These are phyloP conservation scores for Sporothrix pseudoabietina DNA, from an alignment of 2,329 filamentous ascomycete genomes.

Conservation along the genomic window DNA sequence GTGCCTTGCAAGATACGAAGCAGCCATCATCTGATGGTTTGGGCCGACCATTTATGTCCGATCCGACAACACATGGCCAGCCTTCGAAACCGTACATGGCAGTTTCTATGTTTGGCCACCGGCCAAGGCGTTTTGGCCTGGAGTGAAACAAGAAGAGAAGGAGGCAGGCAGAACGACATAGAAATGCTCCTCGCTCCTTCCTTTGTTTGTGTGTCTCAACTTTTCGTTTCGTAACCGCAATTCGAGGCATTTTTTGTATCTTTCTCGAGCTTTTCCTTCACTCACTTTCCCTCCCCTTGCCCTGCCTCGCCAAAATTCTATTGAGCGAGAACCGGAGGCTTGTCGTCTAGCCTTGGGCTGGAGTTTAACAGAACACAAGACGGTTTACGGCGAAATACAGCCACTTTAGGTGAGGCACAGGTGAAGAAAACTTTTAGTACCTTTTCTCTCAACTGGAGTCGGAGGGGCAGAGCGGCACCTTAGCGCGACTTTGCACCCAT, in stretches of 20 bases:
- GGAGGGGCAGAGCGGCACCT: slow-evolving; percentile 21
- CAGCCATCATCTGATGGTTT: not conserved
- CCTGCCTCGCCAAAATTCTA: not conserved
- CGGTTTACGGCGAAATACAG: slow-evolving; percentile 15
- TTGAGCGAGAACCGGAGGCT: slow-evolving; percentile 29
- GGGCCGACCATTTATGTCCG: not conserved
- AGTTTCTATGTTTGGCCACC: not conserved
- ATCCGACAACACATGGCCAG: not conserved
- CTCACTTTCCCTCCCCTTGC: not conserved
- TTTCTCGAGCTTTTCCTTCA: not conserved
- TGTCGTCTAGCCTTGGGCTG: not conserved
- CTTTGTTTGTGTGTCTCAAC: slow-evolving; percentile 6
- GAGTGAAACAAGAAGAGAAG: slow-evolving; percentile 12
- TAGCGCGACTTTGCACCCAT: slow-evolving; percentile 22
- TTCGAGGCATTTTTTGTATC: slow-evolving; percentile 11
- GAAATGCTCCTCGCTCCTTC: not conserved
- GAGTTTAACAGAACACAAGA: not conserved
- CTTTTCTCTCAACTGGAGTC: not conserved
- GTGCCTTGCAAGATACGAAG: slow-evolving; percentile 7
- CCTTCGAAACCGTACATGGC: slow-evolving; percentile 3
- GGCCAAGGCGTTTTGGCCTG: slow-evolving; percentile 18
- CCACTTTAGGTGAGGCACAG: slow-evolving; percentile 18
- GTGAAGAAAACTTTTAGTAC: not conserved
- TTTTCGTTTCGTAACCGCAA: slow-evolving; percentile 13
- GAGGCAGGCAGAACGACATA: not conserved